phyloP scores from a whole-genome alignment of 441 rosid species.

The Syzygium malaccense region DNA sequence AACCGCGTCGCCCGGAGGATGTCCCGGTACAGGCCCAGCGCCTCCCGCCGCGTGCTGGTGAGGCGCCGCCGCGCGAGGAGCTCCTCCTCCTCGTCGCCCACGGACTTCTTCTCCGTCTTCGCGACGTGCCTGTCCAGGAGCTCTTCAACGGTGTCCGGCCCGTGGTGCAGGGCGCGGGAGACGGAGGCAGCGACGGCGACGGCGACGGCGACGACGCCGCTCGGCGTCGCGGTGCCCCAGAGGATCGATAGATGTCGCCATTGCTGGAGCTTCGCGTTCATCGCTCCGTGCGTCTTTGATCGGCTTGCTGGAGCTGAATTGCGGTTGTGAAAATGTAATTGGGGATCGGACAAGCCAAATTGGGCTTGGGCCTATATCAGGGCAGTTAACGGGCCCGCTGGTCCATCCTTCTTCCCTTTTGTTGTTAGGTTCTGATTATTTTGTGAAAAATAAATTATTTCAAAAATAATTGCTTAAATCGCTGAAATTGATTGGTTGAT shows the following conservation, averaged over 20 bases:
- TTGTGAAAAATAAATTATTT: background rate
- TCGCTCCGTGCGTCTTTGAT: background rate
- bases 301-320: background rate
- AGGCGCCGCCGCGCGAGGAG: constrained; percentile 42
- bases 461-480: background rate
- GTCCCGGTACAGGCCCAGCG: constrained; percentile 71
- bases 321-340: background rate
- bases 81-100: constrained; percentile 60
- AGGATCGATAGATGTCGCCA: constrained; percentile 26
- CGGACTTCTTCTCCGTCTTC: constrained; percentile 48
- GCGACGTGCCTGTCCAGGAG: constrained; percentile 64
- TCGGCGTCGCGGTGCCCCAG: background rate
- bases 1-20: constrained; percentile 71
- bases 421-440: background rate
- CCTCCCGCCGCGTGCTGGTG: constrained; percentile 66
- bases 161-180: constrained; percentile 44
- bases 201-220: background rate
- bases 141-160: constrained; percentile 81
- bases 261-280: constrained; percentile 33
- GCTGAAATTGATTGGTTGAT: fast-evolving
- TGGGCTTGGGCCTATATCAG: background rate
- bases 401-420: background rate
- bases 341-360: background rate
- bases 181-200: background rate
- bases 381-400: background rate